Evolutionary conservation across 176 grass and related monocot genomes (phyloP).

Genomic region (Oryza longistaminata): DNA sequence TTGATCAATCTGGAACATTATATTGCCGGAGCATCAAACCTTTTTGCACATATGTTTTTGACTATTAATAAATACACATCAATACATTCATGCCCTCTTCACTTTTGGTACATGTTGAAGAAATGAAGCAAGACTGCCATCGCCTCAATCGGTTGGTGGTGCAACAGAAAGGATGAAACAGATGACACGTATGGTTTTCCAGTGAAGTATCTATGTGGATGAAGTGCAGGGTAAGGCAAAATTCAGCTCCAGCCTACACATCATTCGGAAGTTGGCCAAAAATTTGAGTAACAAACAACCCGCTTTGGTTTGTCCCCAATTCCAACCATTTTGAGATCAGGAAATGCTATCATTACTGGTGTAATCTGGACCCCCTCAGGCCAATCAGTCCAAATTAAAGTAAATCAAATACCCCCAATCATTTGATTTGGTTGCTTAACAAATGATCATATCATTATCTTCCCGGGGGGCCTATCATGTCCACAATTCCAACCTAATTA

Average conservation of each 20-base stretch:
- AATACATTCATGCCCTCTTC: not conserved
- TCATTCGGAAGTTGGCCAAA: constrained; percentile 42
- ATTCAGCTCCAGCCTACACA: constrained; percentile 9
- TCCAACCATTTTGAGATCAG: constrained; percentile 38
- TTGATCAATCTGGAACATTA: not conserved
- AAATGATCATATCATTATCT: constrained; percentile 30
- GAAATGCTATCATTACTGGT: constrained; percentile 35
- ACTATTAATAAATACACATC: not conserved
- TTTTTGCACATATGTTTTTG: not conserved
- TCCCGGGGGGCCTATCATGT: not conserved
- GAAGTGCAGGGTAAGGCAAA: constrained; percentile 52
- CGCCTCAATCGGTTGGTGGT: constrained; percentile 36
- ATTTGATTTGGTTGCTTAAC: constrained; percentile 52
- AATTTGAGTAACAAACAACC: constrained; percentile 2
- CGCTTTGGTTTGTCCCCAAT: not conserved
- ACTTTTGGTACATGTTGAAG: constrained; percentile 7
- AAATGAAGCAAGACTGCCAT: constrained; percentile 26
- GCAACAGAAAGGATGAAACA: constrained; percentile 14
- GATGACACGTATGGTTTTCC: constrained; percentile 21
- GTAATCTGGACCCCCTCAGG: constrained; percentile 23
- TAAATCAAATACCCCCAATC: constrained; percentile 22
- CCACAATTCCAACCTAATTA: constrained; percentile 40
- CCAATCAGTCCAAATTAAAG: constrained; percentile 29
- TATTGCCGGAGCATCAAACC: not conserved
- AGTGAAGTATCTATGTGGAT: constrained; percentile 34